These are phyloP conservation scores for Fraxinus greggii DNA, from an alignment of 305 asterid species.

Conservation along the genomic window DNA sequence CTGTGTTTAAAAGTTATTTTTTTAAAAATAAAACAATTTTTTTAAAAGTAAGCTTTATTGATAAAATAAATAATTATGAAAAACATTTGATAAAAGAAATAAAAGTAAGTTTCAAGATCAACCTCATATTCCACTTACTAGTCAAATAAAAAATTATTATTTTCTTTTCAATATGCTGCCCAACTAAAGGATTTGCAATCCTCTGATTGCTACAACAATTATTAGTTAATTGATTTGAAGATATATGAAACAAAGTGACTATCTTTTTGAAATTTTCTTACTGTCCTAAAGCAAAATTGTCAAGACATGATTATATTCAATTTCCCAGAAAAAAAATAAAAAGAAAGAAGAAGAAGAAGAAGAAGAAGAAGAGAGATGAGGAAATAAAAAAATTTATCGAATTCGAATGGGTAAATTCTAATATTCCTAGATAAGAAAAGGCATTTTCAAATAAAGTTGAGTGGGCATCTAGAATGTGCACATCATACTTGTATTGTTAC, in stretches of 20 bases:
- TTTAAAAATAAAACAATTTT: not conserved
- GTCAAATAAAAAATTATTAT: not conserved
- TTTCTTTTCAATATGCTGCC: not conserved
- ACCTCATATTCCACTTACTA: not conserved
- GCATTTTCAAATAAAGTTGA: not conserved
- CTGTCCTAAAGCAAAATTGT: not conserved
- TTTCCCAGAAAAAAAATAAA: not conserved
- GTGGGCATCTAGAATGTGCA: constrained; percentile 24
- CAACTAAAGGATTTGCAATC: constrained; percentile 25
- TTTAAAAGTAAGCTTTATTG: not conserved
- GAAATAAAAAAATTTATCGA: not conserved
- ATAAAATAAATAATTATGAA: not conserved
- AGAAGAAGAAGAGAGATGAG: no score
- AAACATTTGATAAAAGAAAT: not conserved
- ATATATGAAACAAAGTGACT: constrained; percentile 15
- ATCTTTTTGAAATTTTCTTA: not conserved
- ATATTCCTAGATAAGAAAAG: not conserved
- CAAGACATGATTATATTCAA: not conserved
- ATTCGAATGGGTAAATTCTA: not conserved
- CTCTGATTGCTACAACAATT: constrained; percentile 19
- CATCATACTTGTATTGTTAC: not conserved
- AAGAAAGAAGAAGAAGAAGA: no score
- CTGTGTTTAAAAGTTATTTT: not conserved
- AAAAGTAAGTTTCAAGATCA: not conserved
- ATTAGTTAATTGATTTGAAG: constrained; percentile 10